These are phyloP conservation scores for Pigoraptor vietnamica DNA, from an alignment of 78 protist genomes.

Conservation along the genomic window DNA sequence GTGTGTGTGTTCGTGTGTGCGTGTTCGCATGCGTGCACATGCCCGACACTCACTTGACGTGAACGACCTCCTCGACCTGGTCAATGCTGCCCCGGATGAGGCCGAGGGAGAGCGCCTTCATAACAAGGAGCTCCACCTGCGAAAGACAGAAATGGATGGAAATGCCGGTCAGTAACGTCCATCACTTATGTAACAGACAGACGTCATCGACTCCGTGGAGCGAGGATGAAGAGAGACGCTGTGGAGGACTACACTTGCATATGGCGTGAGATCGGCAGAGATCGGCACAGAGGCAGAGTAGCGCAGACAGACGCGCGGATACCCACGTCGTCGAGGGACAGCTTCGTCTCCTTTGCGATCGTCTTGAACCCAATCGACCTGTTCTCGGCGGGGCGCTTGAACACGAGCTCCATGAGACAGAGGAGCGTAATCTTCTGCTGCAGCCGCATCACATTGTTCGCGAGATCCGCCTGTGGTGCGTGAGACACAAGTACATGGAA, in stretches of 20 bases:
- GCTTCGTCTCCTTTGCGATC: slow-evolving; percentile 10
- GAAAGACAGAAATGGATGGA: neutral
- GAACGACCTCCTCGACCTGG: slow-evolving; percentile 27
- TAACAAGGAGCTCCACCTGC: slow-evolving; percentile 34
- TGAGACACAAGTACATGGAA: neutral
- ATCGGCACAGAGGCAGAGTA: no score
- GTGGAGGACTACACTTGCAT: no score
- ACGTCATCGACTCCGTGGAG: no score
- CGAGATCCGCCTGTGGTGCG: neutral
- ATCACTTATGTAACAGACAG: no score
- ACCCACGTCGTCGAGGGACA: slow-evolving; percentile 16
- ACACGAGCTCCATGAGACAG: slow-evolving; percentile 42
- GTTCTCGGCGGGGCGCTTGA: slow-evolving; percentile 15
- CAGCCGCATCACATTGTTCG: neutral
- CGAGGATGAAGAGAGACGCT: no score
- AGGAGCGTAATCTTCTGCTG: slow-evolving; percentile 32
- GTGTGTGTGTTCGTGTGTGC: no score
- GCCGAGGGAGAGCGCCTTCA: slow-evolving; percentile 41
- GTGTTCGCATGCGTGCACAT: neutral
- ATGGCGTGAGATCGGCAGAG: no score
- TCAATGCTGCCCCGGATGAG: slow-evolving; percentile 52
- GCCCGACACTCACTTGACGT: neutral
- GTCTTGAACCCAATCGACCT: slow-evolving; percentile 5
- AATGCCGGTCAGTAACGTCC: no score
- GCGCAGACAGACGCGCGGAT: no score